Percentiles rank a stretch among this genome's conserved stretches.
Evolutionary conservation across 1,284 basidiomycete species (phyloP).

Genomic region (Rhodotorula sp.): DNA sequence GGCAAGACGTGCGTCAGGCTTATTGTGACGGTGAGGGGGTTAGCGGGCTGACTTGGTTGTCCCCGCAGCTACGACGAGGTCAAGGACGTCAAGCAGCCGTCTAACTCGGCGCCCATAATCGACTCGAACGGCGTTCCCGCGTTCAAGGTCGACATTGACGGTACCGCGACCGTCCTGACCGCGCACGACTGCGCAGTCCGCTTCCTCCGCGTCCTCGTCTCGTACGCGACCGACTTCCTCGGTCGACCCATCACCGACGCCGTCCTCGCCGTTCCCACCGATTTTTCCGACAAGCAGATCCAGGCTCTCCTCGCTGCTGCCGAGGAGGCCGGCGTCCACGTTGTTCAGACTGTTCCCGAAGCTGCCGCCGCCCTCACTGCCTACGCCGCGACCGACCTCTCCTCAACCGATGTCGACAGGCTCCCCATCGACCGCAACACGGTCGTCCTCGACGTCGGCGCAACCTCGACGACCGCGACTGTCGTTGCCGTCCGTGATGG

Average conservation of each 20-base stretch:
- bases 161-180: constrained; percentile 68
- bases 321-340: constrained; percentile 67
- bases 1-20: constrained; percentile 70
- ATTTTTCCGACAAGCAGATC: constrained; percentile 47
- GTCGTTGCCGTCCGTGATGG: constrained; percentile 57
- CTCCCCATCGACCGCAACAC: constrained; percentile 57
- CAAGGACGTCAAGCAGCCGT: constrained; percentile 71
- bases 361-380: constrained; percentile 52
- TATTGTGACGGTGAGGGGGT: neutral
- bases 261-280: constrained; percentile 74
- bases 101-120: constrained; percentile 83
- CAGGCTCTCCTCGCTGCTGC: constrained; percentile 50
- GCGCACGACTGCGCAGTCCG: constrained; percentile 80
- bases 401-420: constrained; percentile 39
- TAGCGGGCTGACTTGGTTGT: constrained; percentile 30
- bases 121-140: constrained; percentile 55
- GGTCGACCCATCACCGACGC: constrained; percentile 74
- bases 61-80: constrained; percentile 50
- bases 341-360: constrained; percentile 59
- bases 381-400: constrained; percentile 49
- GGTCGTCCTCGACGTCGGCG: constrained; percentile 59
- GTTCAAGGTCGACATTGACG: constrained; percentile 72
- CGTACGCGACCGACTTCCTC: constrained; percentile 89
- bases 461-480: constrained; percentile 56
- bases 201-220: constrained; percentile 79